These are phyloP conservation scores for Stachybotrys chartarum DNA, from an alignment of 2,329 filamentous ascomycete species.

Conservation along the genomic window DNA sequence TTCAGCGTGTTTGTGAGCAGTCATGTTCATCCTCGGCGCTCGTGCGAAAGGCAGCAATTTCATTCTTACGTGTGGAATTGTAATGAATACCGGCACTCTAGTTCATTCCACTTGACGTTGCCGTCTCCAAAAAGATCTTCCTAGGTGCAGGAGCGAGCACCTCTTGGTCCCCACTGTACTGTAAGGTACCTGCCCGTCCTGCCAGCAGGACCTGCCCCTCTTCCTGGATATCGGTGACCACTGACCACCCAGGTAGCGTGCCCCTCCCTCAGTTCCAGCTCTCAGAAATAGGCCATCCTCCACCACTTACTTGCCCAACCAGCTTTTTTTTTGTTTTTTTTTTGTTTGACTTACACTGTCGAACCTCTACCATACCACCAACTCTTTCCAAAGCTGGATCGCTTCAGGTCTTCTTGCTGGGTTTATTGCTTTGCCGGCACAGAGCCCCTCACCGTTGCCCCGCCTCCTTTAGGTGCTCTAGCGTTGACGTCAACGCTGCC, in stretches of 20 bases:
- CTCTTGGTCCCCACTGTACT: not conserved
- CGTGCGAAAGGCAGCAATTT: too few species aligned
- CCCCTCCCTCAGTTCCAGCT: not conserved
- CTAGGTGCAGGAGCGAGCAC: not conserved
- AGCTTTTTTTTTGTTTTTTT: too few species aligned
- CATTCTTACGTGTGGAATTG: too few species aligned
- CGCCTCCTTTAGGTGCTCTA: not conserved
- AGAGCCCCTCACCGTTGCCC: not conserved
- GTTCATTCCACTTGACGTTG: not conserved
- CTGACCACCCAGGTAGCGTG: not conserved
- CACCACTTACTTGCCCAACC: not conserved
- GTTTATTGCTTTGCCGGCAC: too few species aligned
- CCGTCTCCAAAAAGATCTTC: not conserved
- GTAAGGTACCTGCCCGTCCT: not conserved
- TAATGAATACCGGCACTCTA: too few species aligned
- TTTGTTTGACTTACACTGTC: too few species aligned
- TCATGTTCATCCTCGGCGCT: too few species aligned
- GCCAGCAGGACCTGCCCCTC: not conserved
- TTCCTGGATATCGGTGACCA: not conserved
- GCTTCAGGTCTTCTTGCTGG: too few species aligned
- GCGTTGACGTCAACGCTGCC: not conserved
- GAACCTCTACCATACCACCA: too few species aligned
- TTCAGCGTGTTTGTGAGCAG: too few species aligned
- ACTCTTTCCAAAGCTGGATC: too few species aligned
- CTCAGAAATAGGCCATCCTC: not conserved